A percentile compares a stretch with the other conserved stretches of the same genome.
phyloP scores from a whole-genome alignment of 352 stramenopile genomes.

The Globisporangium cederbergense region DNA sequence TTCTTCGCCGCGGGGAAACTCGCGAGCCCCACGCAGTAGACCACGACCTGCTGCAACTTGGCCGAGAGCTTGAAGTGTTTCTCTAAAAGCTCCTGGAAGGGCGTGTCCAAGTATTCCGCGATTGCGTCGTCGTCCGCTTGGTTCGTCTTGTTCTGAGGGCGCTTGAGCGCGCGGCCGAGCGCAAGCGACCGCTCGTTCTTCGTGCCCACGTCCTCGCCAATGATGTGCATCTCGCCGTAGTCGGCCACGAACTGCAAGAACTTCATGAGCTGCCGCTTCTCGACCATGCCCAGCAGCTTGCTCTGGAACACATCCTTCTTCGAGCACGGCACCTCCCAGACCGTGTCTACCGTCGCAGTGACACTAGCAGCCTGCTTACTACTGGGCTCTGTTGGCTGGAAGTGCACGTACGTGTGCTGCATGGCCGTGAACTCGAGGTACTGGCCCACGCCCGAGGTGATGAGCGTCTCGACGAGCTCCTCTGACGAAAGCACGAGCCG shows the following conservation, averaged over 20 bases:
- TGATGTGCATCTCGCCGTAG: slow-evolving; percentile 72
- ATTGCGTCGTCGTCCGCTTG: slow-evolving; percentile 31
- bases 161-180: slow-evolving; percentile 71
- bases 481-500: slow-evolving; percentile 81
- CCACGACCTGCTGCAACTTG: slow-evolving; percentile 77
- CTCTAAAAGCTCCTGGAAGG: slow-evolving; percentile 69
- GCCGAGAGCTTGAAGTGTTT: slow-evolving; percentile 71
- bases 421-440: slow-evolving; percentile 89
- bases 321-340: slow-evolving; percentile 85
- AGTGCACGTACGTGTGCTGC: slow-evolving; percentile 77
- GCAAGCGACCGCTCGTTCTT: slow-evolving; percentile 84
- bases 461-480: slow-evolving; percentile 75
- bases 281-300: slow-evolving; percentile 75
- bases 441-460: slow-evolving; percentile 77
- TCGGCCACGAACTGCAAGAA: slow-evolving; percentile 89
- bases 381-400: slow-evolving; percentile 14
- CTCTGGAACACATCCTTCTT: slow-evolving; percentile 90
- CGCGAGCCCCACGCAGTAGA: slow-evolving; percentile 82
- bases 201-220: slow-evolving; percentile 70
- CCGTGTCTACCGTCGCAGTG: slow-evolving; percentile 25
- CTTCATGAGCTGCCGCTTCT: slow-evolving; percentile 90
- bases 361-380: slow-evolving; percentile 10
- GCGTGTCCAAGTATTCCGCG: slow-evolving; percentile 37
- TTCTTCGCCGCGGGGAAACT: slow-evolving; percentile 47
- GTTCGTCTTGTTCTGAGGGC: slow-evolving; percentile 85